Evolutionary conservation across 345 rosid genomes (phyloP), one percentile per base, ranked within the genome.

Genomic region (Carallia pectinifolia): DNA sequence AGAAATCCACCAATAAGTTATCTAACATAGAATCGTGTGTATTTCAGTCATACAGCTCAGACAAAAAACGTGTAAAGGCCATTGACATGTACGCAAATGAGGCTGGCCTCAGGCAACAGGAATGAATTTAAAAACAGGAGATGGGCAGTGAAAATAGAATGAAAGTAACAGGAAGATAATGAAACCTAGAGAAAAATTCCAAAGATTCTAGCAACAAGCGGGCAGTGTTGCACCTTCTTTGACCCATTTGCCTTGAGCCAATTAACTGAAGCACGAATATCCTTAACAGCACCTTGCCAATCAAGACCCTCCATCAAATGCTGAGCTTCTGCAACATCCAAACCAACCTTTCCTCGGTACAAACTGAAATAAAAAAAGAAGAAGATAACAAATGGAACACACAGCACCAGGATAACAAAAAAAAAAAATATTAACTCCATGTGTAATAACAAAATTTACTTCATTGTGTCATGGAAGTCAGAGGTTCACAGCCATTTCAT

Each of bases 191-290:
- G 8, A 31, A 23, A 19, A 18, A 17, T 53, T 13, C 17, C n/a
- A 27, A 27, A 12, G 29, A 27, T 54, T 23, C 40, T 17, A 4
- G 8, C 18, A 29, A 2, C 8, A 58, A 53, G 65, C 10, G 10
- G 29, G 50, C 38, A 60, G 48, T 58, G 34, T 12, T 64, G 38
- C 27, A 94, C 97, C 96, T 90, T 94, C 59, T 78, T 90, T 1
- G 97, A 92, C 62, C 99, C 97, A 80, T 92, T 92, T 19, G 85
- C 85, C 85, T 87, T 90, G n/a, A 94, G 92, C 99, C 96, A 91
- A 58, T 84, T 79, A 65, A 87, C 93, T 0, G 97, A 88, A 79
- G 99, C 97, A 6, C 56, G 39, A 13, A 94, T 92, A 79, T 94
- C 98, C 83, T 90, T 90, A 31, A 91, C 85, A 12, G 98, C 98